Conservation (phyloP, 257 asterid genomes). For the Solanum pimpinellifolium region DNA sequence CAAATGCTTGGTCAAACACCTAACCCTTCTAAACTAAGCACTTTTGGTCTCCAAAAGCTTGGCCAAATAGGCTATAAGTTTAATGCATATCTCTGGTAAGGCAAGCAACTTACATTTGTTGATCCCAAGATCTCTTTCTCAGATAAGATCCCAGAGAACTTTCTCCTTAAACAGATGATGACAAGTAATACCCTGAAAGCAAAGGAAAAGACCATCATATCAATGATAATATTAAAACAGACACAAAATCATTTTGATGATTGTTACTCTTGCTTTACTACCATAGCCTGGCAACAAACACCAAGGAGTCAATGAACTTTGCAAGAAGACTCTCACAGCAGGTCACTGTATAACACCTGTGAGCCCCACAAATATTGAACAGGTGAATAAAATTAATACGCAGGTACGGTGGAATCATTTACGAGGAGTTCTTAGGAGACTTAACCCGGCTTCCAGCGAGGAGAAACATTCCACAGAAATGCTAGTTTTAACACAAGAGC, state of each 20-base stretch:
- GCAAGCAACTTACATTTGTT: conserved; percentile 46
- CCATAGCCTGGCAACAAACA: conserved; percentile 80
- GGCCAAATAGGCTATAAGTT: neutral
- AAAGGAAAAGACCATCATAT: conserved; percentile 4
- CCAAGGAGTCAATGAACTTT: conserved; percentile 54
- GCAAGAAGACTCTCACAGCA: conserved; percentile 43
- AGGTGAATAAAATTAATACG: conserved; percentile 1
- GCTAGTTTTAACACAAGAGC: conserved; percentile 68
- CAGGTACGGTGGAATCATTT: neutral
- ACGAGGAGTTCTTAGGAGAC: conserved; percentile 6
- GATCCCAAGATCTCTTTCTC: conserved; percentile 77
- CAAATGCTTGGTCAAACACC: neutral
- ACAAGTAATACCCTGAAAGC: conserved; percentile 70
- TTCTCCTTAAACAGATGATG: conserved; percentile 46
- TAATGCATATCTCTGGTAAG: neutral
- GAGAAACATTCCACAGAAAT: conserved; percentile 71
- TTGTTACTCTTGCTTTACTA: conserved; percentile 10
- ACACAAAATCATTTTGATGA: neutral
- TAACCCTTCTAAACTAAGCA: neutral
- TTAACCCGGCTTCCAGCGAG: conserved; percentile 61
- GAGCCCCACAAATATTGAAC: conserved; percentile 2
- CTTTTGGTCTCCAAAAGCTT: neutral
- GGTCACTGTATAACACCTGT: conserved; percentile 53
- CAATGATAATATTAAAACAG: neutral
- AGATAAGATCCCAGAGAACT: conserved; percentile 50